These are phyloP conservation scores for Passiflora organensis DNA, from an alignment of 345 rosid species.

Conservation along the genomic window DNA sequence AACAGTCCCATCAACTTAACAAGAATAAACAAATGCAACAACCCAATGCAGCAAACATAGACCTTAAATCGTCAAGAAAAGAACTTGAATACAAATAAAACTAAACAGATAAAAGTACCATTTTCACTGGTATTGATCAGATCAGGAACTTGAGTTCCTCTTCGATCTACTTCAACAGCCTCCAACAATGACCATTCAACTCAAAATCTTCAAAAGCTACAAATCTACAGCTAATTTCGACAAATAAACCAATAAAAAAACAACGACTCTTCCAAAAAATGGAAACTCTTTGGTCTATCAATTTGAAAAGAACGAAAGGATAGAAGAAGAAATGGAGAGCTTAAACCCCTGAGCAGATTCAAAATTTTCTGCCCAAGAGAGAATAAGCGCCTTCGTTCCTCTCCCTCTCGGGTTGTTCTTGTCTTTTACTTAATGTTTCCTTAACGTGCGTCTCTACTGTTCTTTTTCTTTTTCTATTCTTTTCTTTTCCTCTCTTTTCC, in stretches of 20 bases:
- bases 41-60: not conserved
- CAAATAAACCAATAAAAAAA: slow-evolving; percentile 14
- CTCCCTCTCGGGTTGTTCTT: slow-evolving; percentile 9
- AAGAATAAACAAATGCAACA: not conserved
- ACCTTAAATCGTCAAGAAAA: slow-evolving; percentile 1
- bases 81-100: not conserved
- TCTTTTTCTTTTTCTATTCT: not conserved
- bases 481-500: too few relatives aligned
- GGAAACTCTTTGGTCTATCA: not conserved
- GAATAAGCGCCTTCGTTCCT: slow-evolving; percentile 26
- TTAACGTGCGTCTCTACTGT: slow-evolving; percentile 4
- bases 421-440: slow-evolving; percentile 2
- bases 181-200: slow-evolving; percentile 32
- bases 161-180: slow-evolving; percentile 40
- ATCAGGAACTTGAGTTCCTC: slow-evolving; percentile 39
- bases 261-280: not conserved
- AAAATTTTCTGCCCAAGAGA: slow-evolving; percentile 34
- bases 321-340: slow-evolving; percentile 26
- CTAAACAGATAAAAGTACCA: slow-evolving; percentile 33
- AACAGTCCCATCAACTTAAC: slow-evolving; percentile 7
- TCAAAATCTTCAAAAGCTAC: not conserved
- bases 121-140: slow-evolving; percentile 23
- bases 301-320: not conserved
- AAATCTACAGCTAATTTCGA: slow-evolving; percentile 11
- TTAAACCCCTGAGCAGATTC: slow-evolving; percentile 36